These are phyloP conservation scores for Flaveria trinervia DNA, from an alignment of 129 eudicot genomes.

Conservation along the genomic window DNA sequence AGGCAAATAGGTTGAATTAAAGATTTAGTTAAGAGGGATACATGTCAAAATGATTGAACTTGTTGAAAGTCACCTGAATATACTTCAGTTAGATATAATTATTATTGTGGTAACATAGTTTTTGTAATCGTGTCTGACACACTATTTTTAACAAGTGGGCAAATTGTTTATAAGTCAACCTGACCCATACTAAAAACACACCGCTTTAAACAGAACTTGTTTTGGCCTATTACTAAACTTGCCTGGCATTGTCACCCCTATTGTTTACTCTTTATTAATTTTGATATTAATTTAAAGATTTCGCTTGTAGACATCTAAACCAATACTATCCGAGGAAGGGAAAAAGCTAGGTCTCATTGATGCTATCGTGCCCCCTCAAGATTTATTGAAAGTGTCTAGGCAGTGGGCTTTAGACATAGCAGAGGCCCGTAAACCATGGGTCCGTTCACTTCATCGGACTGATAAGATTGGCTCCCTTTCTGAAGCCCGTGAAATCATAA, in stretches of 20 bases:
- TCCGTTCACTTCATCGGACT: conserved; percentile 69
- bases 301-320: conserved; percentile 67
- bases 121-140: not conserved
- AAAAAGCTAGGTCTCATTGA: conserved; percentile 80
- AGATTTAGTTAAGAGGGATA: not conserved
- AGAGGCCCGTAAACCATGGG: conserved; percentile 78
- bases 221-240: not conserved
- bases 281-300: conserved; percentile 15
- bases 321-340: conserved; percentile 86
- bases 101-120: not conserved
- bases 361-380: conserved; percentile 69
- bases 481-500: conserved; percentile 64
- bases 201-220: not conserved
- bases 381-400: conserved; percentile 65
- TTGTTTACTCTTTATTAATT: conserved; percentile 1
- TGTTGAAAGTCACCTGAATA: not conserved
- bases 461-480: conserved; percentile 85
- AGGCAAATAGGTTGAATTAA: not conserved
- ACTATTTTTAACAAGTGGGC: not conserved
- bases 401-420: conserved; percentile 91
- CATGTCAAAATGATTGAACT: not conserved
- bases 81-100: not conserved
- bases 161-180: not conserved
- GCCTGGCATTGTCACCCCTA: not conserved
- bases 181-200: not conserved